A percentile compares a stretch with the other conserved stretches of the same genome.
These are phyloP conservation scores for Wallacemonas rigidus DNA, from an alignment of 208 protist species.

Conservation along the genomic window DNA sequence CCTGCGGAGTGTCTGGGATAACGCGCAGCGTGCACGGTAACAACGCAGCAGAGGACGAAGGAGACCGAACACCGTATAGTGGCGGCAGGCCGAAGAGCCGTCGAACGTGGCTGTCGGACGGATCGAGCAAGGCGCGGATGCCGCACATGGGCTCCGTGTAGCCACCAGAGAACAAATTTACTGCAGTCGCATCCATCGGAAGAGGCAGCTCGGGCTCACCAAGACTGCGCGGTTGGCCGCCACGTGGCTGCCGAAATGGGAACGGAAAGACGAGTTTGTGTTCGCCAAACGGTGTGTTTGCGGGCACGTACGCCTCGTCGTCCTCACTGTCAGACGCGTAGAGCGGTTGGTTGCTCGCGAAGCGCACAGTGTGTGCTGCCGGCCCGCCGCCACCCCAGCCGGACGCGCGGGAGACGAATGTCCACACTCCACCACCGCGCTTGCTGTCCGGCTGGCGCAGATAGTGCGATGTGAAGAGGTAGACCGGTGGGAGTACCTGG, in stretches of 20 bases:
- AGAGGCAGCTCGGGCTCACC: background rate
- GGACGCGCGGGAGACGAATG: background rate
- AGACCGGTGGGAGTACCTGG: conserved; percentile 20
- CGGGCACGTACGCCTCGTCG: conserved; percentile 11
- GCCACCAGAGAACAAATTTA: conserved; percentile 47
- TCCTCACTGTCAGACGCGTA: conserved; percentile 13
- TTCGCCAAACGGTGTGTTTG: conserved; percentile 19
- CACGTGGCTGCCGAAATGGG: conserved; percentile 16
- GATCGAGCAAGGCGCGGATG: conserved; percentile 37
- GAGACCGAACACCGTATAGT: background rate
- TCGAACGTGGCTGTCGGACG: conserved; percentile 4
- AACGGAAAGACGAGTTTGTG: conserved; percentile 15
- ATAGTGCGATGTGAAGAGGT: conserved; percentile 18
- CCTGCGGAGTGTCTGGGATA: background rate
- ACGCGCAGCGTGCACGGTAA: background rate
- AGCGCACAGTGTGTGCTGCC: background rate
- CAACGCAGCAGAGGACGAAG: background rate
- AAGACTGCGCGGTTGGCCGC: conserved; percentile 3
- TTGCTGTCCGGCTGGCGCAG: background rate
- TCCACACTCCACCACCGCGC: background rate
- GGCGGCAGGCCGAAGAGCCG: background rate
- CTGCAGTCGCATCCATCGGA: conserved; percentile 3
- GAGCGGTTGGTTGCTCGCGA: conserved; percentile 13
- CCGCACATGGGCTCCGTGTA: conserved; percentile 24
- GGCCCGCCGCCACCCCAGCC: no score